Evolutionary conservation across 192 early-diverging fungal species (phyloP), one percentile per base, ranked within the genome.

Genomic region (Mortierella antarctica): DNA sequence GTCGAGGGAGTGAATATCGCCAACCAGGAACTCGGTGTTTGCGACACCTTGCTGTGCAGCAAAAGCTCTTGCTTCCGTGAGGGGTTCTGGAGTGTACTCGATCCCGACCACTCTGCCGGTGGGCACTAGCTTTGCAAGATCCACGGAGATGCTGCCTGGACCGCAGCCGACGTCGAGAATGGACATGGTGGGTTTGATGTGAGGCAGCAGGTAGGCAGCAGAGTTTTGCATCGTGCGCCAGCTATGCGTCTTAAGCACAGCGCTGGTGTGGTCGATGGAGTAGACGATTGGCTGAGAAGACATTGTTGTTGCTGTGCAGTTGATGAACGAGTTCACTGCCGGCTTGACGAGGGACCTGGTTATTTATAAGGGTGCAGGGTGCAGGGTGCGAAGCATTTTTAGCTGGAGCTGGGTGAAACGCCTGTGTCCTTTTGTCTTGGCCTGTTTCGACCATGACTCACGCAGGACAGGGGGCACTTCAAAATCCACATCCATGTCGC

Each of bases 111-210:
- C 55, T 10, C 67, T 20, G 48, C 67, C 67, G 8, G 52, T 4
- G 48, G 67, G 57, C 39, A 69, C 67, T 9, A 69, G 67, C 17
- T 59, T 69, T 5, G 67, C 67, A 20, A 69, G 18, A 42, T 60
- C 57, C 5, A 69, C 57, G 3, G 67, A 50, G 47, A 69, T 69
- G 47, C 67, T 69, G 46, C 67, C 67, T 10, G 67, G 67, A 57
- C 67, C 67, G 21, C 67, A 69, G 13, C 67, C 67, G n/a, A 69
- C 57, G 18, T 69, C 67, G 9, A 69, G 57, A 17, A 69, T 69
- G 14, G 56, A 51, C 67, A 69, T 69, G 7, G 47, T 3, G 21
- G 67, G 48, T n/a, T 69, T 6, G 47, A 69, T 48, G 47, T 59
- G 47, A 39, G 67, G 67, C 12, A 13, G 13, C 56, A 69, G 67